Conservation (phyloP, 2,329 filamentous ascomycete genomes). For the Tolypocladium nubicola region DNA sequence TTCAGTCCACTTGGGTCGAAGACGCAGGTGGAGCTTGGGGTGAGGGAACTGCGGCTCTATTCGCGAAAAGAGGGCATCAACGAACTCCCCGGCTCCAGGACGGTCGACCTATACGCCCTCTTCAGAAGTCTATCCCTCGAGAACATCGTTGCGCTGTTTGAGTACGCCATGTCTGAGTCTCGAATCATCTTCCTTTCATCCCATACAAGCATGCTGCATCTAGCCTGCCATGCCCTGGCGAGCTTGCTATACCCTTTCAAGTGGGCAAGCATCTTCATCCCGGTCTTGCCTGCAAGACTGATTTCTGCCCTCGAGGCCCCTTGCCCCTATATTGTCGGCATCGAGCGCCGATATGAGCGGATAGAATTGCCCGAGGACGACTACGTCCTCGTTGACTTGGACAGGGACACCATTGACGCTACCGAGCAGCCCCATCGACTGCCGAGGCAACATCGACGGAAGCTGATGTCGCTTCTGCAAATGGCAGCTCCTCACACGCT, state of each 20-base stretch:
- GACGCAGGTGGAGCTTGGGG: conserved; percentile 85
- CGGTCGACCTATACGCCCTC: conserved; percentile 83
- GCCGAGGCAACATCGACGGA: conserved; percentile 80
- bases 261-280: conserved; percentile 92
- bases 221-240: conserved; percentile 78
- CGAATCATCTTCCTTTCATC: conserved; percentile 94
- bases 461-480: conserved; percentile 80
- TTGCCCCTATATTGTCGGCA: conserved; percentile 93
- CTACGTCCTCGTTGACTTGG: conserved; percentile 88
- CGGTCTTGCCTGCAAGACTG: conserved; percentile 75
- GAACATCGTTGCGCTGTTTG: conserved; percentile 86
- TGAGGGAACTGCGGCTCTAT: conserved; percentile 84
- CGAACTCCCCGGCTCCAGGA: conserved; percentile 84
- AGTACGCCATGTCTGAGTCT: conserved; percentile 86
- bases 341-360: conserved; percentile 83
- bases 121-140: conserved; percentile 84
- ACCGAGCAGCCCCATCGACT: conserved; percentile 67
- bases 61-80: conserved; percentile 88
- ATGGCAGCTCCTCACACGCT: conserved; percentile 82
- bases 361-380: conserved; percentile 87
- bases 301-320: conserved; percentile 88
- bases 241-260: conserved; percentile 82
- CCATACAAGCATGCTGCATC: conserved; percentile 90
- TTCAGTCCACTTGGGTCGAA: conserved; percentile 86
- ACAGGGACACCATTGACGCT: conserved; percentile 81